phyloP scores from a whole-genome alignment of 2,329 filamentous ascomycete species.

The Diaporthe ilicicola region DNA sequence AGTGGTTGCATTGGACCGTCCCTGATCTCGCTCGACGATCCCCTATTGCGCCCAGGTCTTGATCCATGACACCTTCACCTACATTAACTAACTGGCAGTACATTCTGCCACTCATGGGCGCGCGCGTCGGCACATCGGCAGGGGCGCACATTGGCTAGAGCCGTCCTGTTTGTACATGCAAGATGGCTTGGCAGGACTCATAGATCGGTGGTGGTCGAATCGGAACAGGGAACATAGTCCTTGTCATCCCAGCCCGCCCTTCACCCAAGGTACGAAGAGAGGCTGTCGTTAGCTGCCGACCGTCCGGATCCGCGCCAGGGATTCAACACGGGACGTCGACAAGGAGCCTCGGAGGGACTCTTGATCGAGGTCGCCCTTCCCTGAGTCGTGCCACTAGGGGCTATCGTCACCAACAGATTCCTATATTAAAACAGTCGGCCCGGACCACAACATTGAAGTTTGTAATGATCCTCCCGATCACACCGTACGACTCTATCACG shows the following conservation, averaged over 20 bases:
- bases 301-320: slow-evolving; percentile 19
- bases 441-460: not conserved
- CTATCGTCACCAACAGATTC: not conserved
- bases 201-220: slow-evolving; percentile 4
- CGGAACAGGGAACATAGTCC: not conserved
- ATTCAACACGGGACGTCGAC: slow-evolving; percentile 3
- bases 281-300: slow-evolving; percentile 13
- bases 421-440: slow-evolving; percentile 3
- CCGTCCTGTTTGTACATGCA: not conserved
- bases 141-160: not conserved
- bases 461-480: not conserved
- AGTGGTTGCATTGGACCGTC: slow-evolving; percentile 15
- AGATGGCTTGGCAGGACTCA: slow-evolving; percentile 11
- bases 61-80: slow-evolving; percentile 14
- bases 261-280: slow-evolving; percentile 4
- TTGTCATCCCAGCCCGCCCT: not conserved
- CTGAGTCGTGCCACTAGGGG: slow-evolving; percentile 7
- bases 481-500: not conserved
- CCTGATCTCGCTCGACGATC: not conserved
- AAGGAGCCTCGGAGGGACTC: not conserved
- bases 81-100: not conserved
- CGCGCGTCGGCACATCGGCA: slow-evolving; percentile 8
- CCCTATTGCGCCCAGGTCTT: slow-evolving; percentile 5
- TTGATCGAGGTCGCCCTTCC: not conserved
- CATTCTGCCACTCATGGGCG: not conserved